A percentile compares a stretch with the other conserved stretches of the same genome.
Conservation (phyloP, 192 early-diverging fungal genomes). For the Phycomyces blakesleeanus region DNA sequence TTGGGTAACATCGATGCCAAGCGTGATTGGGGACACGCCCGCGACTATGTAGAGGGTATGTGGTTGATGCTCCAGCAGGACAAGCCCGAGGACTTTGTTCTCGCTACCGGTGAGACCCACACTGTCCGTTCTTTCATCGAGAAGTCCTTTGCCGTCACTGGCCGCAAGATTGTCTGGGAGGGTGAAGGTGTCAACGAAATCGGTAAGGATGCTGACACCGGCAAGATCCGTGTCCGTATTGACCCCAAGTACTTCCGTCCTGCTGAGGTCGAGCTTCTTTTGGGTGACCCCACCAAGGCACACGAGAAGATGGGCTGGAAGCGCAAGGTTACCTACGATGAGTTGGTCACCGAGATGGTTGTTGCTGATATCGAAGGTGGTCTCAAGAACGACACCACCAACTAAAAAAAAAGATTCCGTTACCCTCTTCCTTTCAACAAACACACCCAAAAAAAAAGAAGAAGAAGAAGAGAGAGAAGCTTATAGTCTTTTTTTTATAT, state of each 20-base stretch:
- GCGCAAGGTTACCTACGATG: conserved; percentile 67
- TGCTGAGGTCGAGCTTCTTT: conserved; percentile 71
- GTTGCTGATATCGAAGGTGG: conserved; percentile 51
- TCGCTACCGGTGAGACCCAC: conserved; percentile 80
- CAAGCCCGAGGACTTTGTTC: conserved; percentile 65
- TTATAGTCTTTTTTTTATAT: no score
- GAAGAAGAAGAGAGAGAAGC: no score
- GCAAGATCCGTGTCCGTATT: conserved; percentile 55
- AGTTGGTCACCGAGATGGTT: conserved; percentile 64
- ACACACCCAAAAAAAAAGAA: not conserved
- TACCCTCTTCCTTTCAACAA: no score
- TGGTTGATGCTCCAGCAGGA: conserved; percentile 82
- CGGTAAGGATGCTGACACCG: conserved; percentile 51
- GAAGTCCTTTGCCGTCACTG: conserved; percentile 66
- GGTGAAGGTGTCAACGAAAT: conserved; percentile 59
- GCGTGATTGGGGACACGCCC: conserved; percentile 81
- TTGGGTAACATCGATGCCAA: conserved; percentile 76
- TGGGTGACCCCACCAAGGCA: conserved; percentile 72
- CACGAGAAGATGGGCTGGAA: conserved; percentile 62
- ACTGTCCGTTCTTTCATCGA: conserved; percentile 73
- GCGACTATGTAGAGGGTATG: conserved; percentile 77
- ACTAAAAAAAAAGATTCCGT: conserved; percentile 3
- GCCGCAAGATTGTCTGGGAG: conserved; percentile 61
- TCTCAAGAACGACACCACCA: conserved; percentile 16
- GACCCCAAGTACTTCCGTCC: conserved; percentile 79